phyloP scores from a whole-genome alignment of 768 basidiomycete genomes.

The Cystofilobasidium ferigula region DNA sequence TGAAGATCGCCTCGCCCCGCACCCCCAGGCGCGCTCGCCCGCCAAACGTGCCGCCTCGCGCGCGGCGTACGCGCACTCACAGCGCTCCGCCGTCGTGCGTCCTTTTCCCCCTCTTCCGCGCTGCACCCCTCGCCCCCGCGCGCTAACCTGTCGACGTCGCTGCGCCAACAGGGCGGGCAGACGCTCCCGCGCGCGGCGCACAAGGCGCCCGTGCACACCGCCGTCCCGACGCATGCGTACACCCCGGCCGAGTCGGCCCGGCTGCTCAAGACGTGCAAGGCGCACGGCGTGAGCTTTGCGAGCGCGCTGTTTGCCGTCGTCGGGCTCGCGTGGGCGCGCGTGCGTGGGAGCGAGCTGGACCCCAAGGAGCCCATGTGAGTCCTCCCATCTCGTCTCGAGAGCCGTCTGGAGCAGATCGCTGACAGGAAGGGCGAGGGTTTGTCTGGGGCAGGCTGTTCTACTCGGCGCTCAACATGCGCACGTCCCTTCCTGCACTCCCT shows the following conservation, averaged over 20 bases:
- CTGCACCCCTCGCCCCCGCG: background rate
- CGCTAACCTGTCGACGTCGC: no score
- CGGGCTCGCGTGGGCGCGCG: slow-evolving; percentile 59
- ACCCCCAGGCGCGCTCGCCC: background rate
- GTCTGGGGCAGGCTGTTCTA: slow-evolving; percentile 76
- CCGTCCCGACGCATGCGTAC: slow-evolving; percentile 60
- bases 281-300: slow-evolving; percentile 59
- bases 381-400: no score
- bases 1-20: slow-evolving; percentile 46
- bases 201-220: slow-evolving; percentile 42
- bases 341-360: slow-evolving; percentile 29
- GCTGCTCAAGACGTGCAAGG: slow-evolving; percentile 60
- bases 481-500: slow-evolving; percentile 39
- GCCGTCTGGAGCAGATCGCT: no score
- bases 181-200: slow-evolving; percentile 46
- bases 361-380: slow-evolving; percentile 40
- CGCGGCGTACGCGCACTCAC: background rate
- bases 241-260: slow-evolving; percentile 48
- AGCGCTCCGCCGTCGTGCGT: background rate
- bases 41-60: background rate
- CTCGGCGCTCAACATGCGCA: slow-evolving; percentile 63
- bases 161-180: slow-evolving; percentile 53
- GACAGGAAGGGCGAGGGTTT: no score
- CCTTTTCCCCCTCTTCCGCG: background rate
- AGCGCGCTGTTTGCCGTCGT: slow-evolving; percentile 65